Evolutionary conservation across 306 rosid species (phyloP).

Genomic region (Dicorynia guianensis): DNA sequence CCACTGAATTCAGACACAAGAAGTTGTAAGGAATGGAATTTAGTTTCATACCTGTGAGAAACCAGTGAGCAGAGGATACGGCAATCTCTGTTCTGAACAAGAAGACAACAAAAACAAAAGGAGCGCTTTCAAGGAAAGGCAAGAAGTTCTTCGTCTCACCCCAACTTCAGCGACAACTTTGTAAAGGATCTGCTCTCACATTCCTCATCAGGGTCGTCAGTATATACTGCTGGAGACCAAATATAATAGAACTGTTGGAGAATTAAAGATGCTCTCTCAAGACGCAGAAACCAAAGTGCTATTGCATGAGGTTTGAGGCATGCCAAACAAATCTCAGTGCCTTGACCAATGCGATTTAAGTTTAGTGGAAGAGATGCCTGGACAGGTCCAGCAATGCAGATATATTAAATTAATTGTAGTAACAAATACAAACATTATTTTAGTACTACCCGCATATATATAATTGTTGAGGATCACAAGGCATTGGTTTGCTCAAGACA

Average conservation of each 20-base stretch:
- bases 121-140: constrained; percentile 33
- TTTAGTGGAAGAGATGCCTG: constrained; percentile 89
- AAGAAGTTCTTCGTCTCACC: constrained; percentile 29
- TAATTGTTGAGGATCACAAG: constrained; percentile 52
- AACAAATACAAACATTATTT: constrained; percentile 21
- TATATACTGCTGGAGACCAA: constrained; percentile 37
- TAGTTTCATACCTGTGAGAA: constrained; percentile 47
- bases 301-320: constrained; percentile 65
- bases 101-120: constrained; percentile 31
- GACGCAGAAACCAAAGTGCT: constrained; percentile 62
- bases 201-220: constrained; percentile 56
- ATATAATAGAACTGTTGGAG: constrained; percentile 34
- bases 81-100: constrained; percentile 14
- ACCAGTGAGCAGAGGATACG: constrained; percentile 33
- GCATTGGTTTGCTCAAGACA: constrained; percentile 48
- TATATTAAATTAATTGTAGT: constrained; percentile 48
- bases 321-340: constrained; percentile 89
- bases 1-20: constrained; percentile 21
- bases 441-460: background rate
- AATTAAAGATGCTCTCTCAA: constrained; percentile 52
- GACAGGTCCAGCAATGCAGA: constrained; percentile 73
- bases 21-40: constrained; percentile 11
- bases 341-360: constrained; percentile 81
- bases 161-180: constrained; percentile 44
- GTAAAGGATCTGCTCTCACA: constrained; percentile 53